Evolutionary conservation across 495 filamentous ascomycete genomes (phyloP).

Genomic region (Trichoderma reesei): DNA sequence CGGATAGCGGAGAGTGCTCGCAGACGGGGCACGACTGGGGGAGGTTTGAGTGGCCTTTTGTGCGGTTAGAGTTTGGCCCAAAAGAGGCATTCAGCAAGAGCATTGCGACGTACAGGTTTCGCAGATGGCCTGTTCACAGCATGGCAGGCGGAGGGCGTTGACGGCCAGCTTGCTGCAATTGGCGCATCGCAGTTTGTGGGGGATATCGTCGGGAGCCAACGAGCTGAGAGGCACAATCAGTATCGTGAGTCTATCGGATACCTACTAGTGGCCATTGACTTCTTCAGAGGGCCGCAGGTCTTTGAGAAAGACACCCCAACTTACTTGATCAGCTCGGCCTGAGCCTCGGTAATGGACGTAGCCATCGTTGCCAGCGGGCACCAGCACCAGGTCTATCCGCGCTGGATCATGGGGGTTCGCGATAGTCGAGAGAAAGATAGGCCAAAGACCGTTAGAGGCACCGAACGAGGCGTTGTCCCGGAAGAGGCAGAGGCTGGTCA

Average conservation of each 20-base stretch:
- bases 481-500: neutral
- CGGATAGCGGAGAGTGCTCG: conserved; percentile 75
- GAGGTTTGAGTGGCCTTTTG: conserved; percentile 62
- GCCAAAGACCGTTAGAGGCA: neutral
- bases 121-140: conserved; percentile 93
- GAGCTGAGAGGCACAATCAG: conserved; percentile 45
- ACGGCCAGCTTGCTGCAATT: conserved; percentile 85
- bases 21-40: conserved; percentile 84
- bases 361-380: conserved; percentile 18
- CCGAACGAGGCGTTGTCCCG: neutral
- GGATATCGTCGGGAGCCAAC: conserved; percentile 74
- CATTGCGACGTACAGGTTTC: conserved; percentile 62
- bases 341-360: conserved; percentile 26
- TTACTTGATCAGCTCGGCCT: conserved; percentile 32
- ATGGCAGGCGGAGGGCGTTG: conserved; percentile 83
- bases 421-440: neutral
- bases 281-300: no score
- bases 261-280: no score
- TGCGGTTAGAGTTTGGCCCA: conserved; percentile 19
- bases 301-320: conserved; percentile 7
- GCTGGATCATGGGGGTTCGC: neutral
- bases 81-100: neutral
- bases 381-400: conserved; percentile 2
- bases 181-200: conserved; percentile 88
- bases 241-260: neutral